Evolutionary conservation across 306 rosid genomes (phyloP).

Genomic region (Begonia loranthoides): DNA sequence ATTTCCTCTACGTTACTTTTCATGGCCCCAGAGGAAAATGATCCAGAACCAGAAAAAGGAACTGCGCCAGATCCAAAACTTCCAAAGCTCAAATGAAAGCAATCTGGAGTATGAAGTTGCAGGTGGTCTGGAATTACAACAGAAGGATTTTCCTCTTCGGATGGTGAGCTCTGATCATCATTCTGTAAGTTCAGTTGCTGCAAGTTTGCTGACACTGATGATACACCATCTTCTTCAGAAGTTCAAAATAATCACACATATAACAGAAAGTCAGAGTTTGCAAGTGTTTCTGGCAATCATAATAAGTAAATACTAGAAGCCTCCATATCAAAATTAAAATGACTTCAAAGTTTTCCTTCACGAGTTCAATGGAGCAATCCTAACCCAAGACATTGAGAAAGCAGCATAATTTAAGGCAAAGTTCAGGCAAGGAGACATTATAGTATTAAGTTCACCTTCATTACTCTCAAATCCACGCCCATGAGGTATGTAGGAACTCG

Average conservation of each 20-base stretch:
- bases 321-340: too few species aligned
- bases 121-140: constrained; percentile 92
- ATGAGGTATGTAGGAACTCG: constrained; percentile 47
- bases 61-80: constrained; percentile 73
- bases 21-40: constrained; percentile 35
- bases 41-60: constrained; percentile 30
- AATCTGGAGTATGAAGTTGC: constrained; percentile 82
- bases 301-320: background rate
- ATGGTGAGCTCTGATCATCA: constrained; percentile 43
- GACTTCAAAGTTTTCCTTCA: too few species aligned
- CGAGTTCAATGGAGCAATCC: too few species aligned
- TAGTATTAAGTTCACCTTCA: constrained; percentile 37
- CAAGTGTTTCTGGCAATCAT: background rate
- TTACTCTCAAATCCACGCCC: constrained; percentile 41
- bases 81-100: constrained; percentile 92
- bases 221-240: constrained; percentile 55
- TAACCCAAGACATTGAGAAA: too few species aligned
- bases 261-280: background rate
- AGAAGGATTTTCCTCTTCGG: constrained; percentile 63
- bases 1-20: constrained; percentile 58
- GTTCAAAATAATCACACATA: background rate
- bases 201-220: constrained; percentile 57
- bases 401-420: too few species aligned
- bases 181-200: constrained; percentile 55
- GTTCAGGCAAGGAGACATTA: too few species aligned